Conservation (phyloP, 1,284 basidiomycete genomes). For the Ceratobasidium sp. region DNA sequence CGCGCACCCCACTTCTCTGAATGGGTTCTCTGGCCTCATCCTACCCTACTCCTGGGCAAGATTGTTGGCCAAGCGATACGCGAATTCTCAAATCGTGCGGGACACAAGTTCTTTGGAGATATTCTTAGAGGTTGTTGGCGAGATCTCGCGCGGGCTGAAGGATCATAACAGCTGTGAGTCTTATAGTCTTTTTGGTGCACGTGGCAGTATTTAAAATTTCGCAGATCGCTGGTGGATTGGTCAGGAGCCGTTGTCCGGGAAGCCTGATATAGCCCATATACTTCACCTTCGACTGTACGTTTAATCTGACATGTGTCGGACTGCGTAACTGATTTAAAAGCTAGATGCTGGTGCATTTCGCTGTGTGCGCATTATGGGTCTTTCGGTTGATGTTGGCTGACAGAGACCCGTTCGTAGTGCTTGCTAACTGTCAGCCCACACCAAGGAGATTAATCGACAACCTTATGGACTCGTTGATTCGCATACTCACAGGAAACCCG, state of each 20-base stretch:
- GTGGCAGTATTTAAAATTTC: not conserved
- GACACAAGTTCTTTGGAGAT: not conserved
- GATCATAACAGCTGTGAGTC: not conserved
- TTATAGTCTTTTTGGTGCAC: not conserved
- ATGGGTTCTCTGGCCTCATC: constrained; percentile 17
- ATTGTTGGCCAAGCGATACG: not conserved
- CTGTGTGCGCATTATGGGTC: not conserved
- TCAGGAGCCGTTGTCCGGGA: not conserved
- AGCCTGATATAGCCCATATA: not conserved
- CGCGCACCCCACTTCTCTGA: not conserved
- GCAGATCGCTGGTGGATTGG: constrained; percentile 1
- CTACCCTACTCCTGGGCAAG: constrained; percentile 14
- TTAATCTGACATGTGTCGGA: not conserved
- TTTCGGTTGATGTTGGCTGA: not conserved
- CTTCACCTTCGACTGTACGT: constrained; percentile 11
- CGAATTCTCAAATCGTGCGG: not conserved
- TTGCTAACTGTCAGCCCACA: not conserved
- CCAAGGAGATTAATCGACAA: not conserved
- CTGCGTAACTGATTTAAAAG: not conserved
- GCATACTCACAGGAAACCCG: too few species aligned
- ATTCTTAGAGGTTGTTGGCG: not conserved
- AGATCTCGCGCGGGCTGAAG: not conserved
- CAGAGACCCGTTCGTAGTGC: not conserved
- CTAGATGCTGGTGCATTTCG: constrained; percentile 19
- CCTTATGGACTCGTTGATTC: not conserved